Evolutionary conservation across 768 basidiomycete genomes (phyloP).

Genomic region (Scleroderma citrinum): DNA sequence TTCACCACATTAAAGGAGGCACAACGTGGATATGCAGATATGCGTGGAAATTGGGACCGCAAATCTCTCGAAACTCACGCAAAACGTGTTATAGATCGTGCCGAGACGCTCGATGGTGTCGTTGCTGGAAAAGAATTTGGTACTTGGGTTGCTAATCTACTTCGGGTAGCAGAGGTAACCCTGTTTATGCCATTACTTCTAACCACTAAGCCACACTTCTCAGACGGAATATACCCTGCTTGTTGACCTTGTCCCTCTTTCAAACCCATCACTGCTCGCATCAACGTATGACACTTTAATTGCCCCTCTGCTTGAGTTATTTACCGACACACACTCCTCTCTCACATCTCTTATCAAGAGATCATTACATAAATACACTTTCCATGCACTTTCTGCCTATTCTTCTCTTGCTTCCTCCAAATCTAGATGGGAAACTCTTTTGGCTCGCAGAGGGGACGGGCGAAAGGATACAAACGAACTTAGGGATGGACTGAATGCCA

Average conservation of each 20-base stretch:
- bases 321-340: slow-evolving; percentile 58
- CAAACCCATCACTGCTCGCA: slow-evolving; percentile 42
- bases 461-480: slow-evolving; percentile 56
- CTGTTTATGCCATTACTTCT: neutral
- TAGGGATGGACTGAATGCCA: slow-evolving; percentile 58
- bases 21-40: slow-evolving; percentile 78
- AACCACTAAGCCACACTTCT: neutral
- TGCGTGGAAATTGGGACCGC: slow-evolving; percentile 74
- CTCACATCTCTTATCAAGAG: slow-evolving; percentile 66
- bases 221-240: slow-evolving; percentile 69
- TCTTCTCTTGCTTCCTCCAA: slow-evolving; percentile 52
- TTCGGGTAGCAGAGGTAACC: slow-evolving; percentile 62
- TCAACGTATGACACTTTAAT: slow-evolving; percentile 59
- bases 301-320: slow-evolving; percentile 57
- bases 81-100: slow-evolving; percentile 62
- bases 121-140: slow-evolving; percentile 66
- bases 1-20: slow-evolving; percentile 65
- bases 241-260: slow-evolving; percentile 56
- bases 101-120: slow-evolving; percentile 63
- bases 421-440: slow-evolving; percentile 60
- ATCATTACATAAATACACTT: slow-evolving; percentile 70
- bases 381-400: slow-evolving; percentile 72
- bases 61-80: slow-evolving; percentile 71
- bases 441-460: slow-evolving; percentile 44
- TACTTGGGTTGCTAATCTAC: slow-evolving; percentile 59